Conservation (phyloP, 768 basidiomycete species). For the Strobilomyces dryophilus region DNA sequence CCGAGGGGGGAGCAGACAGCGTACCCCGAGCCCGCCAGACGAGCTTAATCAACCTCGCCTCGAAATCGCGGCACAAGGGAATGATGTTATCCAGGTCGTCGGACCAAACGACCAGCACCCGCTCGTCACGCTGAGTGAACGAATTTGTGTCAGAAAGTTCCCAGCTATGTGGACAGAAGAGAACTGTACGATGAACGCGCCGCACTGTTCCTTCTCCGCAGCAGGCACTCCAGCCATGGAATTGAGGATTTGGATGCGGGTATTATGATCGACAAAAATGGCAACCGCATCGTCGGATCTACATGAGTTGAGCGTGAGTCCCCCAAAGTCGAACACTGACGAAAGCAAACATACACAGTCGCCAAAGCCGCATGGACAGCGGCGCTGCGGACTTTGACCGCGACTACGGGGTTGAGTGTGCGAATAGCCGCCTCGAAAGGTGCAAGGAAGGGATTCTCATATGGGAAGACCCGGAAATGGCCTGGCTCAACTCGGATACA, state of each 20-base stretch:
- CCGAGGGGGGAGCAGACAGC: conserved; percentile 32
- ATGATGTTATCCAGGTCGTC: conserved; percentile 80
- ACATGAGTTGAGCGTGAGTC: conserved; percentile 1
- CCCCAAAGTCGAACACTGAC: neutral
- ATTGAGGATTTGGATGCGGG: conserved; percentile 83
- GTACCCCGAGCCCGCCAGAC: conserved; percentile 59
- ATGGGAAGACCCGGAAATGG: conserved; percentile 78
- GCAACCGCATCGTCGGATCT: conserved; percentile 57
- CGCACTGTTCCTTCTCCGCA: conserved; percentile 90
- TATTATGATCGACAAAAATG: conserved; percentile 72
- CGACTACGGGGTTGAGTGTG: conserved; percentile 76
- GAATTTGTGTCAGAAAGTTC: neutral
- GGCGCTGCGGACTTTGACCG: conserved; percentile 75
- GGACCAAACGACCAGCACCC: conserved; percentile 80
- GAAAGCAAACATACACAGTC: conserved; percentile 49
- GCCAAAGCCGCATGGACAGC: conserved; percentile 76
- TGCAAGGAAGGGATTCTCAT: conserved; percentile 74
- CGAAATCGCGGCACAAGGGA: conserved; percentile 67
- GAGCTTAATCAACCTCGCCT: conserved; percentile 73
- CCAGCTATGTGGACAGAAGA: conserved; percentile 8
- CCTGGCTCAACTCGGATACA: conserved; percentile 67
- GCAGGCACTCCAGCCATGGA: conserved; percentile 61
- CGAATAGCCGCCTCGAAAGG: conserved; percentile 82
- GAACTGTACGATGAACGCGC: conserved; percentile 69
- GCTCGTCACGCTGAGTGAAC: conserved; percentile 65